A percentile compares a stretch with the other conserved stretches of the same genome.
Evolutionary conservation across 2,329 filamentous ascomycete species (phyloP).

Genomic region (Fusarium hainanense): DNA sequence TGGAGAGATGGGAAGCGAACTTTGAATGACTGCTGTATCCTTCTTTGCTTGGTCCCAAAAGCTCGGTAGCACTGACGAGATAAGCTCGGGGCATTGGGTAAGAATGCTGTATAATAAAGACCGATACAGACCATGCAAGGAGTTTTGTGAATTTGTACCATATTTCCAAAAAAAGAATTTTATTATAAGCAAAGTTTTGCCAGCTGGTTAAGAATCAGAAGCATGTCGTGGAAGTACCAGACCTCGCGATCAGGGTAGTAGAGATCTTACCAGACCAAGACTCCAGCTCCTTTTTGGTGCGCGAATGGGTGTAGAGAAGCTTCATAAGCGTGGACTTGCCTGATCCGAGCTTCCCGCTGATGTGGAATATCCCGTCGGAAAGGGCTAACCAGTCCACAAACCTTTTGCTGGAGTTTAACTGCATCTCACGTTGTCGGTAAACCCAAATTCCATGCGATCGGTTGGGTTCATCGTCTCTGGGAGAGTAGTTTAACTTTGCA

Average conservation of each 20-base stretch:
- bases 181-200: too few relatives aligned
- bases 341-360: background rate
- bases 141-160: background rate
- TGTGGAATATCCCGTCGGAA: background rate
- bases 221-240: too few relatives aligned
- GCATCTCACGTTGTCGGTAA: background rate
- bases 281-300: background rate
- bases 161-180: background rate
- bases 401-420: background rate
- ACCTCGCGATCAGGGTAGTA: too few relatives aligned
- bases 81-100: accelerated
- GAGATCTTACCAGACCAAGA: background rate
- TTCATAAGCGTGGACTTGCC: background rate
- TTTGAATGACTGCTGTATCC: accelerated
- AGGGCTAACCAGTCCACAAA: background rate
- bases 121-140: accelerated
- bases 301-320: background rate
- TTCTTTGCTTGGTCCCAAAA: accelerated
- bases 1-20: accelerated
- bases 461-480: too few relatives aligned
- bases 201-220: too few relatives aligned
- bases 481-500: accelerated
- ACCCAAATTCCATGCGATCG: too few relatives aligned
- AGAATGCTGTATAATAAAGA: accelerated
- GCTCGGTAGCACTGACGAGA: background rate